phyloP scores from a whole-genome alignment of 108 stramenopile genomes.

The Skeletonema grethae region DNA sequence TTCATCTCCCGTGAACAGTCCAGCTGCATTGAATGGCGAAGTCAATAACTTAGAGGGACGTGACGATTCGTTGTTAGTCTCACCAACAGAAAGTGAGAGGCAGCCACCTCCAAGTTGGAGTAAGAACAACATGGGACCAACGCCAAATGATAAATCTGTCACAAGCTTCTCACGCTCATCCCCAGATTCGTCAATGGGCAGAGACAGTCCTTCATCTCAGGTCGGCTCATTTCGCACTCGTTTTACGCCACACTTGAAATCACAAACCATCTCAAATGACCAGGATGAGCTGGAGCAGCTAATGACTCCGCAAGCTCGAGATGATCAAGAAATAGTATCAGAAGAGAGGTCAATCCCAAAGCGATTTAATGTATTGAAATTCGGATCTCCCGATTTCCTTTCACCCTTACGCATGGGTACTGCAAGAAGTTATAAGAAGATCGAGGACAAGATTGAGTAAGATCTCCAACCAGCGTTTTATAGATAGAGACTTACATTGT shows the following conservation, averaged over 20 bases:
- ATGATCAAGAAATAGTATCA: neutral
- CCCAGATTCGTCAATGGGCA: too few relatives aligned
- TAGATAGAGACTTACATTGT: too few relatives aligned
- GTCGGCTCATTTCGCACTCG: neutral
- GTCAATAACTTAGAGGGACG: neutral
- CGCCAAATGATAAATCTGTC: too few relatives aligned
- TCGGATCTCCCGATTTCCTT: constrained; percentile 7
- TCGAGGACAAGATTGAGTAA: neutral
- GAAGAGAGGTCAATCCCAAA: neutral
- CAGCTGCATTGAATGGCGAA: neutral
- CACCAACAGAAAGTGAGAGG: neutral
- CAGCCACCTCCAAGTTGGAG: neutral
- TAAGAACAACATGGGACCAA: too few relatives aligned
- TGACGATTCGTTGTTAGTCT: neutral
- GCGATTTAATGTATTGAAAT: neutral
- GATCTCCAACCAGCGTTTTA: neutral
- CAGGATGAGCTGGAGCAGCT: neutral
- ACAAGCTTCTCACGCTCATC: too few relatives aligned
- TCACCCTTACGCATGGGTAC: neutral
- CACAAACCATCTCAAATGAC: neutral
- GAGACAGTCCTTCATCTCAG: too few relatives aligned
- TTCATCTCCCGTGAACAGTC: neutral
- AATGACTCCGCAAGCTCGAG: neutral
- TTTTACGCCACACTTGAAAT: neutral
- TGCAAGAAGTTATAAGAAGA: constrained; percentile 1